Evolutionary conservation across 371 early-diverging fungal genomes (phyloP).

Genomic region (Syncephalastrum monosporum): DNA sequence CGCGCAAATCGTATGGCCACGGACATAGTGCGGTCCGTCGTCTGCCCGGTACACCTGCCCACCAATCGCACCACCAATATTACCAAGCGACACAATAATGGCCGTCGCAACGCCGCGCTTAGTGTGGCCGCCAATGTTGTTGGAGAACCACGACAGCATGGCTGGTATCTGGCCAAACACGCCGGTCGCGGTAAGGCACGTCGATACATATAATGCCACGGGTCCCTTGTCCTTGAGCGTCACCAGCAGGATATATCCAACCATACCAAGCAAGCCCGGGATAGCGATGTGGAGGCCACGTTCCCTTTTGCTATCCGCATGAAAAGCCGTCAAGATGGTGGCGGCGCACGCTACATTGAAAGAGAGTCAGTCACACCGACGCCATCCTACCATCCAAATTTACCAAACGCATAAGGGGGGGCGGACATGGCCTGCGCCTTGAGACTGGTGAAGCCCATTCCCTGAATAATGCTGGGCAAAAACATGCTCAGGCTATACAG

Average conservation of each 20-base stretch:
- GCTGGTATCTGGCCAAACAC: constrained; percentile 61
- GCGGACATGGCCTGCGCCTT: constrained; percentile 46
- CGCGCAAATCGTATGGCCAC: constrained; percentile 47
- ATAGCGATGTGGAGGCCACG: constrained; percentile 66
- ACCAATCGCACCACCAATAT: constrained; percentile 41
- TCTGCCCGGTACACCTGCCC: constrained; percentile 60
- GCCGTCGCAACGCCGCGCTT: constrained; percentile 65
- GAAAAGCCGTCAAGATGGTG: constrained; percentile 56
- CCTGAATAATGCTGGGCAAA: constrained; percentile 68
- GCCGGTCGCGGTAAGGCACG: constrained; percentile 53
- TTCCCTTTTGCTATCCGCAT: constrained; percentile 62
- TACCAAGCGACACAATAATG: constrained; percentile 58
- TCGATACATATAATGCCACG: constrained; percentile 44
- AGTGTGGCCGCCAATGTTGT: constrained; percentile 64
- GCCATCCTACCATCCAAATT: neutral
- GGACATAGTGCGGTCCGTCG: constrained; percentile 57
- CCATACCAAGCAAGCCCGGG: constrained; percentile 56
- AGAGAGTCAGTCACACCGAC: neutral
- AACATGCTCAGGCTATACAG: constrained; percentile 65
- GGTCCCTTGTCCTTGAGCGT: constrained; percentile 21
- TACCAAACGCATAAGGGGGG: constrained; percentile 19
- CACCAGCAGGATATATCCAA: constrained; percentile 66
- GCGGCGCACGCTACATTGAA: constrained; percentile 42
- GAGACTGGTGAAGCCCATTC: constrained; percentile 58
- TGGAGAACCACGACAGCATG: constrained; percentile 63